phyloP scores from a whole-genome alignment of 768 basidiomycete species.

The Grammothele lineata region DNA sequence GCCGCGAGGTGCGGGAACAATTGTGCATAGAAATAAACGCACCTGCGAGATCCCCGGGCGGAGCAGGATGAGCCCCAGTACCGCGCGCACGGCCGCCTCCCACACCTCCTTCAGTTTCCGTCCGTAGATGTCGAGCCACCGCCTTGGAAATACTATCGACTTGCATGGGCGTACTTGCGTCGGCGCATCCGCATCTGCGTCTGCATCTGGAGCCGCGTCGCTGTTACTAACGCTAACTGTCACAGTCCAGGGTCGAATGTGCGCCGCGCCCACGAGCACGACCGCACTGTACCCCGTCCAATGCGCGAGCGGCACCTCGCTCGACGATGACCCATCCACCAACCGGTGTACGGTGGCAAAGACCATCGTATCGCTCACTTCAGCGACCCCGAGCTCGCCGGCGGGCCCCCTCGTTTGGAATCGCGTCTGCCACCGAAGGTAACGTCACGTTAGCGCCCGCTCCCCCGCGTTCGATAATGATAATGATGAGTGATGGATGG shows the following conservation, averaged over 20 bases:
- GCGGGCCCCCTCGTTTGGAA: too few relatives aligned
- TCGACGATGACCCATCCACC: constrained; percentile 38
- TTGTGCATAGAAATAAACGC: constrained; percentile 15
- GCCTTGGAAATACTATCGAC: constrained; percentile 54
- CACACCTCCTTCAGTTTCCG: constrained; percentile 55
- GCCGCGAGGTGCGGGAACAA: not conserved
- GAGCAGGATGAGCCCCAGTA: constrained; percentile 61
- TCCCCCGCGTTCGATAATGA: too few relatives aligned
- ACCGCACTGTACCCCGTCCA: constrained; percentile 63
- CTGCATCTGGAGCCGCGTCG: constrained; percentile 4
- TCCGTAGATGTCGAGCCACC: constrained; percentile 77
- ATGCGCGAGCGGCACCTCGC: constrained; percentile 51
- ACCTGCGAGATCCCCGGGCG: constrained; percentile 76
- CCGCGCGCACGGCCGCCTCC: constrained; percentile 67
- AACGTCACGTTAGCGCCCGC: too few relatives aligned
- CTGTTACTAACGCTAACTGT: constrained; percentile 28
- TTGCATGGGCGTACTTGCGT: constrained; percentile 31
- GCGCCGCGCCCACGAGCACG: constrained; percentile 52
- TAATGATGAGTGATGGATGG: too few relatives aligned
- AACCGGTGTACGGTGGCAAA: constrained; percentile 37
- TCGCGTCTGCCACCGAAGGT: too few relatives aligned
- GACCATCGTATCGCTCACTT: constrained; percentile 10
- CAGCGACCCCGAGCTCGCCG: too few relatives aligned
- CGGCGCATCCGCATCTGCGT: not conserved
- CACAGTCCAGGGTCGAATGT: constrained; percentile 54